These are phyloP conservation scores for Sordariomycetes sp. DNA, from an alignment of 2,329 filamentous ascomycete genomes.

Conservation along the genomic window DNA sequence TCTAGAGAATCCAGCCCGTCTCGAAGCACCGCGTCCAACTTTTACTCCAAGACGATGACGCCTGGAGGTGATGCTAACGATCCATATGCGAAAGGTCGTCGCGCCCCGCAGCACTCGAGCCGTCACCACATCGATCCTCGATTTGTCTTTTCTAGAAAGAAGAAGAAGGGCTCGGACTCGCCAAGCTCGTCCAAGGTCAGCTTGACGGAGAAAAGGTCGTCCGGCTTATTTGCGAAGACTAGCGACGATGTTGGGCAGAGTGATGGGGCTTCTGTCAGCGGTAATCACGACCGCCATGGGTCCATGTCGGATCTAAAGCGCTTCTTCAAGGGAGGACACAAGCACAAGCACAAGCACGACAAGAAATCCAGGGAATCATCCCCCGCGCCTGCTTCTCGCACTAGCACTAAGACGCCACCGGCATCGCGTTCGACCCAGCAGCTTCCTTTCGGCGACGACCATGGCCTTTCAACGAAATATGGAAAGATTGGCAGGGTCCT, in stretches of 20 bases:
- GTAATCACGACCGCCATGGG: slow-evolving; percentile 36
- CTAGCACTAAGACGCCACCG: slow-evolving; percentile 37
- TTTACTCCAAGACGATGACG: slow-evolving; percentile 66
- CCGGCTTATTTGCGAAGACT: slow-evolving; percentile 24
- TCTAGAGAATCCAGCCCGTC: slow-evolving; percentile 59
- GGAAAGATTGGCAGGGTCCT: slow-evolving; percentile 92
- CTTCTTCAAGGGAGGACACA: slow-evolving; percentile 80
- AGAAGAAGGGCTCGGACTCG: slow-evolving; percentile 53
- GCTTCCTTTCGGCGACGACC: slow-evolving; percentile 89
- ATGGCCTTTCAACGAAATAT: slow-evolving; percentile 83
- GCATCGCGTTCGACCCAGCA: slow-evolving; percentile 43
- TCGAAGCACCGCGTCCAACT: slow-evolving; percentile 50
- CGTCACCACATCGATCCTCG: slow-evolving; percentile 62
- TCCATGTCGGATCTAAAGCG: slow-evolving; percentile 94
- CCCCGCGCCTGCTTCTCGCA: slow-evolving; percentile 46
- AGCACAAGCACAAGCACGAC: slow-evolving; percentile 50
- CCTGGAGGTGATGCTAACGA: slow-evolving; percentile 74
- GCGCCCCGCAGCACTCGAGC: slow-evolving; percentile 54
- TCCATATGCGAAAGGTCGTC: slow-evolving; percentile 76
- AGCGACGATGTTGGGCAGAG: slow-evolving; percentile 4
- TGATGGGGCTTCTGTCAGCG: slow-evolving; percentile 4
- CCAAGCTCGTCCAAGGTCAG: slow-evolving; percentile 42
- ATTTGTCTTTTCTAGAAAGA: slow-evolving; percentile 75
- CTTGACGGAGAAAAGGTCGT: slow-evolving; percentile 45
- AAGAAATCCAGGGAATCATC: slow-evolving; percentile 60